phyloP scores from a whole-genome alignment of 768 basidiomycete genomes.

The Omphalotus guepiniiformis region DNA sequence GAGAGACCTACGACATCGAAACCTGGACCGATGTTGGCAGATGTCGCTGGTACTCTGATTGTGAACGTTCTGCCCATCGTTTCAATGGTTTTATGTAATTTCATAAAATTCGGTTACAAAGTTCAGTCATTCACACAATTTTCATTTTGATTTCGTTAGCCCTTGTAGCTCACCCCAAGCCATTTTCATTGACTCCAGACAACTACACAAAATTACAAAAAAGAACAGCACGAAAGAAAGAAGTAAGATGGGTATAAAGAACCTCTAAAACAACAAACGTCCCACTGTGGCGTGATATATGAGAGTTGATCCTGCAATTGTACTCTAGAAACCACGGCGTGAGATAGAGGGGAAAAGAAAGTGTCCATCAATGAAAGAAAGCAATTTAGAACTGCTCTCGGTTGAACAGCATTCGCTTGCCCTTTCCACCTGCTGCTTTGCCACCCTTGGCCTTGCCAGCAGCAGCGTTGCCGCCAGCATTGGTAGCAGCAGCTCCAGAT shows the following conservation, averaged over 20 bases:
- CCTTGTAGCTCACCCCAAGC: slow-evolving; percentile 10
- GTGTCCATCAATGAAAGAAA: neutral
- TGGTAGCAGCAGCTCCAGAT: slow-evolving; percentile 7
- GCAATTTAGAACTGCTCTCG: no score
- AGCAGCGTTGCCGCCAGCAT: slow-evolving; percentile 12
- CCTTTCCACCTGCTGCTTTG: neutral
- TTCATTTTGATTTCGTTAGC: no score
- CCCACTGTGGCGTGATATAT: neutral
- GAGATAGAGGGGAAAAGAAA: neutral
- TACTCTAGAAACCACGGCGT: neutral
- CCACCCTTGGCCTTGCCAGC: slow-evolving; percentile 1
- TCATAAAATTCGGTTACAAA: no score
- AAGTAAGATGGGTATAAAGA: slow-evolving; percentile 3
- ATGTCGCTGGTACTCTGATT: slow-evolving; percentile 92
- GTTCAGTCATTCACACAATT: no score
- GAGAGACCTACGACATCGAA: slow-evolving; percentile 99
- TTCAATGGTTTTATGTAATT: neutral
- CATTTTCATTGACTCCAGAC: slow-evolving; percentile 8
- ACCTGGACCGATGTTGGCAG: slow-evolving; percentile 97
- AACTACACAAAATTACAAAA: no score
- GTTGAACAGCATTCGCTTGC: neutral
- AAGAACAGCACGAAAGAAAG: slow-evolving; percentile 4
- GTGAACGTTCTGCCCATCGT: slow-evolving; percentile 34
- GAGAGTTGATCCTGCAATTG: neutral
- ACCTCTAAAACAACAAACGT: neutral